phyloP scores from a whole-genome alignment of 495 filamentous ascomycete genomes.

The Mytilinidion resinicola region DNA sequence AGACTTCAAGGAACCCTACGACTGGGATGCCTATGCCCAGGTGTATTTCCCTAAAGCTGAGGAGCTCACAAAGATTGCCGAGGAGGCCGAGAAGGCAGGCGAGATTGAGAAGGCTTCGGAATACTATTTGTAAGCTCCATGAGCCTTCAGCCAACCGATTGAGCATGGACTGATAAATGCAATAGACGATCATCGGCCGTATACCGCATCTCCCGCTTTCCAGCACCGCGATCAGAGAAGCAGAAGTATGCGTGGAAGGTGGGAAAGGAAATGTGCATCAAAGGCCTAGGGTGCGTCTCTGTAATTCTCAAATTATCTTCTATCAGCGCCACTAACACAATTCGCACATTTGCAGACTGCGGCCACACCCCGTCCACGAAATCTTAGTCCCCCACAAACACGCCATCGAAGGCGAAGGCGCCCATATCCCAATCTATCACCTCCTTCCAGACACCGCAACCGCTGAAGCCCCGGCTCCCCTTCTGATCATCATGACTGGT shows the following conservation, averaged over 20 bases:
- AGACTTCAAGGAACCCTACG: slow-evolving; percentile 57
- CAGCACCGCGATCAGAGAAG: slow-evolving; percentile 49
- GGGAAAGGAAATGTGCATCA: slow-evolving; percentile 60
- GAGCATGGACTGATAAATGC: not conserved
- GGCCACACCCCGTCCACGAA: slow-evolving; percentile 52
- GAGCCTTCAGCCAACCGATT: not conserved
- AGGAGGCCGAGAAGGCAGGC: slow-evolving; percentile 40
- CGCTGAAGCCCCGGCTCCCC: slow-evolving; percentile 43
- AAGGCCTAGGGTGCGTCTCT: slow-evolving; percentile 43
- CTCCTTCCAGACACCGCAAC: slow-evolving; percentile 48
- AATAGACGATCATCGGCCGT: slow-evolving; percentile 57
- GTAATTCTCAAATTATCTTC: not conserved
- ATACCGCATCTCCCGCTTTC: slow-evolving; percentile 69
- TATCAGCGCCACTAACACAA: not conserved
- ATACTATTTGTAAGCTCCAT: slow-evolving; percentile 49
- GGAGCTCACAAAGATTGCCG: slow-evolving; percentile 45
- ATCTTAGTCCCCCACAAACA: slow-evolving; percentile 54
- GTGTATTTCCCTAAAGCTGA: slow-evolving; percentile 55
- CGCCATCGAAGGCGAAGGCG: slow-evolving; percentile 44
- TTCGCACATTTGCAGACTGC: slow-evolving; percentile 30
- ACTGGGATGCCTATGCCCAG: slow-evolving; percentile 55
- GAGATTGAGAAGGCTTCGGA: slow-evolving; percentile 48
- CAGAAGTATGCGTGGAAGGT: slow-evolving; percentile 58
- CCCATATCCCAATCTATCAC: slow-evolving; percentile 58
- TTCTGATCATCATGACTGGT: slow-evolving; percentile 66